Conservation (phyloP, 2,329 filamentous ascomycete species). For the Camillea tinctor region DNA sequence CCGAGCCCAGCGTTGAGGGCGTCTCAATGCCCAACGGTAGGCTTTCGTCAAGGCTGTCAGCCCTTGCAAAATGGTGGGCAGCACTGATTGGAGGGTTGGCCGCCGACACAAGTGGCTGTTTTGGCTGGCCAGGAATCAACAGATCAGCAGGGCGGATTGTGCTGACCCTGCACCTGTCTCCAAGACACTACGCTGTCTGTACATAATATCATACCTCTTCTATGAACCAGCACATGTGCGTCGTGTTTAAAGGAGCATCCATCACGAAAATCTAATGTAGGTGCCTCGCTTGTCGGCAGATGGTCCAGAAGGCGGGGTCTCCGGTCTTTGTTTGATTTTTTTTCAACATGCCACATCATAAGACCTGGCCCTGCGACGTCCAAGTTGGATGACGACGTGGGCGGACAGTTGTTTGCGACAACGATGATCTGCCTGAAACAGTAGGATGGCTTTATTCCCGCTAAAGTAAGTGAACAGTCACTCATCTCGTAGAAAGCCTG, state of each 20-base stretch:
- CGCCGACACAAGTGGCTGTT: constrained; percentile 26
- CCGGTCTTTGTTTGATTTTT: constrained; percentile 14
- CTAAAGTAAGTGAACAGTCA: constrained; percentile 18
- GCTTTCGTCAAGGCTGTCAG: constrained; percentile 35
- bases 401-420: constrained; percentile 13
- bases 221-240: constrained; percentile 8
- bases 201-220: constrained; percentile 3
- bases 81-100: constrained; percentile 28
- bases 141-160: constrained; percentile 25
- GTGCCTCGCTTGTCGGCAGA: constrained; percentile 20
- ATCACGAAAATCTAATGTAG: background rate
- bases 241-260: constrained; percentile 5
- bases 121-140: constrained; percentile 29
- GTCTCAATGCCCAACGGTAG: constrained; percentile 50
- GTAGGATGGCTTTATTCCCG: constrained; percentile 13
- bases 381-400: constrained; percentile 19
- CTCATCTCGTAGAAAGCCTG: constrained; percentile 15
- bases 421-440: constrained; percentile 25
- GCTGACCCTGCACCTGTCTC: constrained; percentile 21
- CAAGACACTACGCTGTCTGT: constrained; percentile 16
- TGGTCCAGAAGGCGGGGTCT: constrained; percentile 20
- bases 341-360: constrained; percentile 23
- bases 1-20: constrained; percentile 42
- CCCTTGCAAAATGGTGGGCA: constrained; percentile 24
- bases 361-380: constrained; percentile 14